Conservation (phyloP, 2,329 filamentous ascomycete genomes). For the Spiromastix sp. region DNA sequence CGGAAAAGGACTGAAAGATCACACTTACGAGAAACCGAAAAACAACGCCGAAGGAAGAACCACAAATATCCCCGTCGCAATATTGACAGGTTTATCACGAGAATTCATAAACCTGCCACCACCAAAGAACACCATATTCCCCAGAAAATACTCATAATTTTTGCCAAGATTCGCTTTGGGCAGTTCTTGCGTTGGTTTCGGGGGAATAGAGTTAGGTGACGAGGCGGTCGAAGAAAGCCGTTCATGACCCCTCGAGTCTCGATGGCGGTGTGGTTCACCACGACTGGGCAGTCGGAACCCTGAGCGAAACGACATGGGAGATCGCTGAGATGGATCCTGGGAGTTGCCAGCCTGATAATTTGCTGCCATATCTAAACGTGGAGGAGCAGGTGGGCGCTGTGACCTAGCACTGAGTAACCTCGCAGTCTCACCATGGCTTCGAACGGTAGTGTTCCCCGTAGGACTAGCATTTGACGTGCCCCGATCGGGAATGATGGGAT, state of each 20-base stretch:
- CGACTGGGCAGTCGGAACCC: slow-evolving; percentile 55
- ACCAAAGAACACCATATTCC: slow-evolving; percentile 83
- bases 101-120: slow-evolving; percentile 84
- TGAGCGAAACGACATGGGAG: slow-evolving; percentile 65
- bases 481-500: slow-evolving; percentile 59
- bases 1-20: slow-evolving; percentile 2
- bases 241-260: slow-evolving; percentile 59
- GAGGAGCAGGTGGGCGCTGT: slow-evolving; percentile 23
- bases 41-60: slow-evolving; percentile 71
- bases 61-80: slow-evolving; percentile 74
- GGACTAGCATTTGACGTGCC: slow-evolving; percentile 66
- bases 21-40: slow-evolving; percentile 62
- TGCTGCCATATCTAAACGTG: slow-evolving; percentile 49
- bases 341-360: slow-evolving; percentile 46
- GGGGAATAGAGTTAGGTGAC: slow-evolving; percentile 53
- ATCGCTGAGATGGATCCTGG: slow-evolving; percentile 54
- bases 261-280: slow-evolving; percentile 39
- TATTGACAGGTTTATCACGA: slow-evolving; percentile 74
- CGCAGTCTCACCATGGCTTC: slow-evolving; percentile 66
- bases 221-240: slow-evolving; percentile 65
- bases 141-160: slow-evolving; percentile 88
- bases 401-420: slow-evolving; percentile 58
- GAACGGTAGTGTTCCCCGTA: slow-evolving; percentile 45
- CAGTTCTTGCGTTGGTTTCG: slow-evolving; percentile 28
- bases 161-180: slow-evolving; percentile 44